Base-by-base conservation (phyloP, 2,329 filamentous ascomycete genomes). In the Trichoderma simmonsii region DNA sequence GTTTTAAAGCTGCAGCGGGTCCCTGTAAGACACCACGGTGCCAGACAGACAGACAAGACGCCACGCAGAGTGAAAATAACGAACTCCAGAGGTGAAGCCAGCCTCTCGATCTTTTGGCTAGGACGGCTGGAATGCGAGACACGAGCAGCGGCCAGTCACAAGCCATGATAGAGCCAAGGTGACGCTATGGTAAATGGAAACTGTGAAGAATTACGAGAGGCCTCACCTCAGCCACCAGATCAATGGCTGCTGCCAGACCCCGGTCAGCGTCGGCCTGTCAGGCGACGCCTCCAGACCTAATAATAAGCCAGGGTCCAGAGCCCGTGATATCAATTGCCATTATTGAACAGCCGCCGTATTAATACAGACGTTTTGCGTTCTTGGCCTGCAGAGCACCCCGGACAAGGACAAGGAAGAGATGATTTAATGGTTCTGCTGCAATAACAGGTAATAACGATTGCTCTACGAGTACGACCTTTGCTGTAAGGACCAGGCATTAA, bases 141-240 rank as follows among this genome's bases (percentile, higher is more conserved):
- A n/a, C 21, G 7, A 30, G 18, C 21, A 24, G 18, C 12, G 14
- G 24, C 36, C 34, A 54, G 65, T 57, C 51, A 48, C 30, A 15
- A 34, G 21, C 48, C 59, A n/a, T 30, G 26, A 18, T 15, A 30
- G 32, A 11, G 30, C 28, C 21, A n/a, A 56, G 48, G 18, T 21
- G 48, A 51, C 15, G 43, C 43, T 32, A 56, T 7, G 43, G 24
- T 11, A 18, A 43, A 43, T 39, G 15, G 36, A 8, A 18, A 34
- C n/a, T 30, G 18, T 9, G 30, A 11, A 18, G 12, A 21, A 6
- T n/a, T 21, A 34, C 57, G 34, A 56, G 60, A 71, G 65, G 65
- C 65, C 65, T 68, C 65, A 43, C 65, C 36, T 59, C 65, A 43
- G 65, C 54, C 54, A 68, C 65, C 54, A n/a, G 64, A 39, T 43